These are phyloP conservation scores for Hymenoscyphus scutula DNA, from an alignment of 2,329 filamentous ascomycete genomes.

Conservation along the genomic window DNA sequence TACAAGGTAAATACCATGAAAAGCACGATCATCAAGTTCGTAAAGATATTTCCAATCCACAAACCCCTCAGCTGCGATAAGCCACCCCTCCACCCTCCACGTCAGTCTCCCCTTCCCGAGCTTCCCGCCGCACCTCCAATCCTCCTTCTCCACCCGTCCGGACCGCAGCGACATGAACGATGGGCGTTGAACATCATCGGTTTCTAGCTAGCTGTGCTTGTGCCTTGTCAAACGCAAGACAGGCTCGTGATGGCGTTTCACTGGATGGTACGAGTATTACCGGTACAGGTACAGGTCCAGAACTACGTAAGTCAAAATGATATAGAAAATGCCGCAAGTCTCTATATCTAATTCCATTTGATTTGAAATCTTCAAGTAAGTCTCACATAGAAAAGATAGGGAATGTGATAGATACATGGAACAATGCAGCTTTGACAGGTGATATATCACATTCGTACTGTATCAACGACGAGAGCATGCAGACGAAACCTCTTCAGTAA, in stretches of 20 bases:
- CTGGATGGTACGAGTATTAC: not conserved
- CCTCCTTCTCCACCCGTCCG: not conserved
- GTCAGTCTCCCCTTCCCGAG: not conserved
- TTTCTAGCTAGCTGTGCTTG: not conserved
- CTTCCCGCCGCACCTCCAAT: not conserved
- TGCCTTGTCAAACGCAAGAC: not conserved
- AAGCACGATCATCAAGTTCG: not conserved
- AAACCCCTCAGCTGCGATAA: not conserved
- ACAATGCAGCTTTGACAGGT: not conserved
- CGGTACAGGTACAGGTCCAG: not conserved
- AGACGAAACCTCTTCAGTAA: not conserved
- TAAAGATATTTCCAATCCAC: not conserved
- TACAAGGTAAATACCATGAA: not conserved
- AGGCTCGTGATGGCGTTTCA: not conserved
- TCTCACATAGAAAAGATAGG: not conserved
- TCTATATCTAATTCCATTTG: not conserved
- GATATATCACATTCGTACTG: not conserved
- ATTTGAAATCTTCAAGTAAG: not conserved
- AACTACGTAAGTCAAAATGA: not conserved
- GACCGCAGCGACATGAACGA: slow-evolving; percentile 3
- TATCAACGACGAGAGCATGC: not conserved
- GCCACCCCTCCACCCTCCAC: not conserved
- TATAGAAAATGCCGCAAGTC: not conserved
- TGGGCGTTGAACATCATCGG: not conserved
- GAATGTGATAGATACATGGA: not conserved